Percentiles rank a stretch among this genome's conserved stretches.
phyloP scores from a whole-genome alignment of 2,329 filamentous ascomycete genomes.

The Lomentospora prolificans region DNA sequence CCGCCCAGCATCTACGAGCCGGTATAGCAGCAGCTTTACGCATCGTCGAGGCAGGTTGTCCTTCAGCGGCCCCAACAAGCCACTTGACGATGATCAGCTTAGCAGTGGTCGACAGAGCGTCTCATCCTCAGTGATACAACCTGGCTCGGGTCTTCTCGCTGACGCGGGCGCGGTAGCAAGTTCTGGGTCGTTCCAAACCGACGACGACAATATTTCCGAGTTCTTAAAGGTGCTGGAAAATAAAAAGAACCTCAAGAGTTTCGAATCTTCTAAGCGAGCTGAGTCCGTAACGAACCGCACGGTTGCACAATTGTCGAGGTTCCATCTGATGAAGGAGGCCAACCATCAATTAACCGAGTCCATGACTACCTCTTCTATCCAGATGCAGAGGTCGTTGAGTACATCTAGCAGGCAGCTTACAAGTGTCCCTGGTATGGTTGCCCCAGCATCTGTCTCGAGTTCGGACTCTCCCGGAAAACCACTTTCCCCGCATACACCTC shows the following conservation, averaged over 20 bases:
- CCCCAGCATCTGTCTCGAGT: conserved; percentile 68
- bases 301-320: conserved; percentile 71
- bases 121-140: conserved; percentile 58
- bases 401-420: conserved; percentile 54
- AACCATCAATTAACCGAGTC: conserved; percentile 86
- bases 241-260: conserved; percentile 75
- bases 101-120: conserved; percentile 75
- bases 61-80: conserved; percentile 60
- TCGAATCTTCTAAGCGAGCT: conserved; percentile 57
- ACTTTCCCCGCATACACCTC: conserved; percentile 79
- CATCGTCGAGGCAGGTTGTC: conserved; percentile 73
- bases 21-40: conserved; percentile 90
- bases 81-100: conserved; percentile 59
- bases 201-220: conserved; percentile 88
- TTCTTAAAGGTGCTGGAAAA: conserved; percentile 84
- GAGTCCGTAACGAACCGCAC: conserved; percentile 67
- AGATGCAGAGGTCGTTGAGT: conserved; percentile 72
- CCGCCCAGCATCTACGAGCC: conserved; percentile 64
- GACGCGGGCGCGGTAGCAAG: conserved; percentile 57
- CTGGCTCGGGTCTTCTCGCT: conserved; percentile 70
- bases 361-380: conserved; percentile 82
- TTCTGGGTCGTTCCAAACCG: conserved; percentile 58
- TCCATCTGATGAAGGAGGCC: conserved; percentile 80
- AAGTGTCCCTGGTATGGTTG: conserved; percentile 54
- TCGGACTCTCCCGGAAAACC: conserved; percentile 87